Evolutionary conservation across 1,139 yeast genomes (phyloP).

Genomic region (Diutina pseudorugosa): DNA sequence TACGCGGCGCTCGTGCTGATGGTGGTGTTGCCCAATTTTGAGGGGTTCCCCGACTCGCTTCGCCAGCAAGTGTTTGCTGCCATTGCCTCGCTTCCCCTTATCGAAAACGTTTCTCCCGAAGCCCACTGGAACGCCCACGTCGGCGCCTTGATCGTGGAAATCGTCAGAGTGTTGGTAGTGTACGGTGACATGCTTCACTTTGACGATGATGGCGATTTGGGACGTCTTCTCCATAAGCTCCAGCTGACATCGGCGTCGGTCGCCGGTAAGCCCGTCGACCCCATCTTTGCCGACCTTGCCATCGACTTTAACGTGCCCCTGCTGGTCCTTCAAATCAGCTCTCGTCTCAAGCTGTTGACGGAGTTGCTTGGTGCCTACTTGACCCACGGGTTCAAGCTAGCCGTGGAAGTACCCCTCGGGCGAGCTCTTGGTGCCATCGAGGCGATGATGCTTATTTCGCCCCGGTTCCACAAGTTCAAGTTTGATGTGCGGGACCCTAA

Average conservation of each 20-base stretch:
- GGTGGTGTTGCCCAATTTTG: neutral
- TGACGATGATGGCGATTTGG: neutral
- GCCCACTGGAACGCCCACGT: neutral
- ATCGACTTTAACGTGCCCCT: neutral
- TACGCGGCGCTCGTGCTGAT: neutral
- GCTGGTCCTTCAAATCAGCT: neutral
- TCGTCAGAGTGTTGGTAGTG: neutral
- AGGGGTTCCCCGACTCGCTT: neutral
- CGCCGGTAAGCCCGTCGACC: neutral
- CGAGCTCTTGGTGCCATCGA: neutral
- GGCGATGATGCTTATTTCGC: constrained; percentile 1
- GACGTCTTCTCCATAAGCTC: neutral
- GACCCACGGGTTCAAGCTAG: neutral
- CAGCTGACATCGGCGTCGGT: neutral
- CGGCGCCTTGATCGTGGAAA: neutral
- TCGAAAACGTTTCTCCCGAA: neutral
- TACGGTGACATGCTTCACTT: neutral
- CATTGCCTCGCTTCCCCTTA: neutral
- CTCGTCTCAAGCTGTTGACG: neutral
- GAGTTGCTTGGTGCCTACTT: neutral
- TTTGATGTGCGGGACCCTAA: neutral
- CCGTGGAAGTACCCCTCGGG: constrained; percentile 3
- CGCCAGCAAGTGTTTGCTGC: neutral
- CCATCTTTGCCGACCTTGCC: neutral
- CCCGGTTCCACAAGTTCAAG: neutral